A percentile compares a stretch with the other conserved stretches of the same genome.
phyloP scores from a whole-genome alignment of 768 basidiomycete species.

The Artomyces pyxidatus region DNA sequence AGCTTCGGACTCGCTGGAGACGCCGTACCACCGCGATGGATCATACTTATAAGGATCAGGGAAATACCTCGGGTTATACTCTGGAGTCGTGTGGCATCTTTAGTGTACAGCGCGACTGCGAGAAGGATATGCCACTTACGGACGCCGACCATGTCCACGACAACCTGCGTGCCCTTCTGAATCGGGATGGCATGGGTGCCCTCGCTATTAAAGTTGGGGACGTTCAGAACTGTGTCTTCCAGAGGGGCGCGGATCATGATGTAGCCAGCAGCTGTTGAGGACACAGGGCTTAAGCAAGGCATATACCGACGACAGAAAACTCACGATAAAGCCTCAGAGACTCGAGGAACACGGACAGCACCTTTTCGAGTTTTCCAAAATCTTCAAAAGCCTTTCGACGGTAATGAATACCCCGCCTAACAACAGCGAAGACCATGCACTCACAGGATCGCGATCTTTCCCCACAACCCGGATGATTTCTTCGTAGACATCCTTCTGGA shows the following conservation, averaged over 20 bases:
- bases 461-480: slow-evolving; percentile 22
- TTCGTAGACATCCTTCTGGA: slow-evolving; percentile 26
- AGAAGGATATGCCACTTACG: slow-evolving; percentile 16
- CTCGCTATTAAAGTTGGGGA: slow-evolving; percentile 12
- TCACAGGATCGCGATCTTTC: slow-evolving; percentile 18
- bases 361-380: slow-evolving; percentile 22
- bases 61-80: slow-evolving; percentile 30
- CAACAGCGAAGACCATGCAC: neutral
- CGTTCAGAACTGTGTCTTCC: slow-evolving; percentile 19
- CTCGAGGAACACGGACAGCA: slow-evolving; percentile 24
- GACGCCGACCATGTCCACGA: slow-evolving; percentile 25
- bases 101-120: neutral
- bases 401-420: no score
- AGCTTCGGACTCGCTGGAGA: slow-evolving; percentile 7
- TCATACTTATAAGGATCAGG: slow-evolving; percentile 28
- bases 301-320: slow-evolving; percentile 5
- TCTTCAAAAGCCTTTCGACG: slow-evolving; percentile 17
- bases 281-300: neutral
- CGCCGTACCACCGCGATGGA: slow-evolving; percentile 32
- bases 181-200: slow-evolving; percentile 17
- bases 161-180: slow-evolving; percentile 20
- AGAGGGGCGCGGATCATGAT: slow-evolving; percentile 24
- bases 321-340: slow-evolving; percentile 27
- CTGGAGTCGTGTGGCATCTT: slow-evolving; percentile 15
- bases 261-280: slow-evolving; percentile 21